A percentile compares a stretch with the other conserved stretches of the same genome.
These are phyloP conservation scores for Flaveria robusta DNA, from an alignment of 129 eudicot species.

Conservation along the genomic window DNA sequence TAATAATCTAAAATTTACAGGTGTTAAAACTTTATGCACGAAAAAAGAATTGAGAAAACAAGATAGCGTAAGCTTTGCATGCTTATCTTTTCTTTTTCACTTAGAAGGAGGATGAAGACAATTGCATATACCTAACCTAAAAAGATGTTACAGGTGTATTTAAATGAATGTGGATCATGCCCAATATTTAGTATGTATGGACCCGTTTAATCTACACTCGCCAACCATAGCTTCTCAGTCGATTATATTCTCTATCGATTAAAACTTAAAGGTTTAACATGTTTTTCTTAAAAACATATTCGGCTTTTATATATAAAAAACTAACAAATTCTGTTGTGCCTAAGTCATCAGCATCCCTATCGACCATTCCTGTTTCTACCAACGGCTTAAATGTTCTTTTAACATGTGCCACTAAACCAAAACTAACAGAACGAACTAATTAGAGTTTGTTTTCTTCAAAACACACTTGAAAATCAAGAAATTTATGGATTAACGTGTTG, in stretches of 20 bases:
- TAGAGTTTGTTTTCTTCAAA: conserved; percentile 1
- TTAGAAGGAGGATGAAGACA: conserved; percentile 28
- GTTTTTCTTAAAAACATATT: no score
- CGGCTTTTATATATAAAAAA: no score
- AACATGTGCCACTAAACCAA: neutral
- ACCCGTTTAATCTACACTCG: no score
- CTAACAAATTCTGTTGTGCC: no score
- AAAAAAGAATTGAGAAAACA: conserved; percentile 6
- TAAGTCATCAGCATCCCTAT: no score
- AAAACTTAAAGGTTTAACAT: no score
- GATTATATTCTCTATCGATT: no score
- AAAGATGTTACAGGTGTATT: conserved; percentile 1
- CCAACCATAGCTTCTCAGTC: no score
- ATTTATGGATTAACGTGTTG: neutral
- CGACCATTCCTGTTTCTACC: no score
- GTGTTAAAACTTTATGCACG: neutral
- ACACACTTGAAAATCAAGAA: conserved; percentile 7
- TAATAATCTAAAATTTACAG: neutral
- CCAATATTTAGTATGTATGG: neutral
- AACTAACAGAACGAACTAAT: neutral
- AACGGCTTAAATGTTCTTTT: neutral
- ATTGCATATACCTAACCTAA: conserved; percentile 27
- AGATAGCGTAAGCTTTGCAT: conserved; percentile 20
- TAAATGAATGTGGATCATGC: conserved; percentile 25
- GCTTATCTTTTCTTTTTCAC: conserved; percentile 23